phyloP scores from a whole-genome alignment of 805 yeast species.

The Saturnispora hagleri region DNA sequence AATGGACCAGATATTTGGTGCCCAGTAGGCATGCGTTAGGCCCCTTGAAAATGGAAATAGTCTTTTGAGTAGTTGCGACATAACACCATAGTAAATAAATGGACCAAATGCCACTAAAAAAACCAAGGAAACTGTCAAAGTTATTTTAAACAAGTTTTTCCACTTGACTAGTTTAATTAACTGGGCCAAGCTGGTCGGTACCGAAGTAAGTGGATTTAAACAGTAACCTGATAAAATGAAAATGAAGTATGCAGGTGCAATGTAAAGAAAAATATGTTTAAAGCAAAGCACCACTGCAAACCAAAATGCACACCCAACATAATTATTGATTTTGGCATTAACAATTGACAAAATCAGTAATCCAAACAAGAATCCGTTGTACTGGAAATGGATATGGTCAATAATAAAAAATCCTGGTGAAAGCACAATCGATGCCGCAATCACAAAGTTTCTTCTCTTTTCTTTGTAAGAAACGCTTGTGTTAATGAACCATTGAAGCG shows the following conservation, averaged over 20 bases:
- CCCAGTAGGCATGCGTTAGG: conserved; percentile 97
- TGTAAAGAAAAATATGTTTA: conserved; percentile 85
- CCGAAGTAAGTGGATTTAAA: conserved; percentile 32
- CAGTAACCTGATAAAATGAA: conserved; percentile 69
- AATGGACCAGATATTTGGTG: conserved; percentile 95
- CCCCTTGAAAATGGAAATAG: conserved; percentile 93
- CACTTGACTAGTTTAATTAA: conserved; percentile 33
- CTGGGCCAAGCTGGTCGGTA: conserved; percentile 18
- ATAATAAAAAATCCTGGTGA: conserved; percentile 87
- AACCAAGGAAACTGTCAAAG: conserved; percentile 49
- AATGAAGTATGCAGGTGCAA: conserved; percentile 90
- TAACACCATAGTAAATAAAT: conserved; percentile 49
- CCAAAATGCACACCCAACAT: conserved; percentile 53
- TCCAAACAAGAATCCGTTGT: conserved; percentile 90
- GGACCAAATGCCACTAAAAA: conserved; percentile 72
- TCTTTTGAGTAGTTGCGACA: conserved; percentile 57
- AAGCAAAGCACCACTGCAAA: conserved; percentile 79
- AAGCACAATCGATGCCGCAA: conserved; percentile 71
- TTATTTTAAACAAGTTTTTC: conserved; percentile 53
- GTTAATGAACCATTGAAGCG: conserved; percentile 64
- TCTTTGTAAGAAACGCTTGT: conserved; percentile 30
- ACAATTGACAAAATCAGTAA: conserved; percentile 65
- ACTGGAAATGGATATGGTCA: conserved; percentile 96
- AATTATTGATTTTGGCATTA: conserved; percentile 50
- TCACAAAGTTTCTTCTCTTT: conserved; percentile 52